Percentiles rank a stretch among this genome's conserved stretches.
Conservation (phyloP, 371 early-diverging fungal species). For the Mycotypha africana region DNA sequence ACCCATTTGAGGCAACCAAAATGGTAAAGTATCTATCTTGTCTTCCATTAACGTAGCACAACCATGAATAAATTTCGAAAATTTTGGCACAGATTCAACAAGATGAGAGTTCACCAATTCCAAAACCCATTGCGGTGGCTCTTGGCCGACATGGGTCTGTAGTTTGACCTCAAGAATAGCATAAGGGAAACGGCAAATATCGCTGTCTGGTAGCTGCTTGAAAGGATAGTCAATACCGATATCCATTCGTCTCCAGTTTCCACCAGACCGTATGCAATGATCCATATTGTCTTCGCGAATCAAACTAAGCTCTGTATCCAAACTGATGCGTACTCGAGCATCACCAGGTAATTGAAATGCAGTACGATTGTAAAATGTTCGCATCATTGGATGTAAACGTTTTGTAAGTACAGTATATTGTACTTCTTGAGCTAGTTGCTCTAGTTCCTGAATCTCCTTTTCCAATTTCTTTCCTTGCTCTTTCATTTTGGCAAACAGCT, state of each 20-base stretch:
- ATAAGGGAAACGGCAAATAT: conserved; percentile 95
- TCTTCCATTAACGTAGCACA: conserved; percentile 88
- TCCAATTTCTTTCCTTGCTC: conserved; percentile 78
- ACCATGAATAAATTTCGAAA: conserved; percentile 99
- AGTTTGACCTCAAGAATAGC: conserved; percentile 99
- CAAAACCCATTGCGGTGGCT: conserved; percentile 95
- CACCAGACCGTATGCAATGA: conserved; percentile 67
- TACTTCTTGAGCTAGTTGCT: conserved; percentile 81
- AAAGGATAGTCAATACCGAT: conserved; percentile 93
- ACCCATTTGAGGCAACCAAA: conserved; percentile 98
- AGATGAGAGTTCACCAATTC: conserved; percentile 88
- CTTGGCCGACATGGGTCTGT: conserved; percentile 90
- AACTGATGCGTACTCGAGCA: conserved; percentile 95
- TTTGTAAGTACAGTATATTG: conserved; percentile 73
- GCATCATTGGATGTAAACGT: conserved; percentile 82
- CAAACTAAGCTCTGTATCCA: conserved; percentile 97
- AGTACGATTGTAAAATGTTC: conserved; percentile 98
- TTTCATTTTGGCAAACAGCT: conserved; percentile 77
- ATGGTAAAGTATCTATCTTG: conserved; percentile 89
- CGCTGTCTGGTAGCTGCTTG: conserved; percentile 78
- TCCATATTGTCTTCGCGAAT: conserved; percentile 92
- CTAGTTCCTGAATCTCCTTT: conserved; percentile 77
- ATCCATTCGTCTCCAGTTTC: conserved; percentile 96
- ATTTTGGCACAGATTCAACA: conserved; percentile 98
- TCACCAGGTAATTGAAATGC: conserved; percentile 99